These are phyloP conservation scores for Nymphaea colorata DNA, from an alignment of 164 flowering plant genomes.

Conservation along the genomic window DNA sequence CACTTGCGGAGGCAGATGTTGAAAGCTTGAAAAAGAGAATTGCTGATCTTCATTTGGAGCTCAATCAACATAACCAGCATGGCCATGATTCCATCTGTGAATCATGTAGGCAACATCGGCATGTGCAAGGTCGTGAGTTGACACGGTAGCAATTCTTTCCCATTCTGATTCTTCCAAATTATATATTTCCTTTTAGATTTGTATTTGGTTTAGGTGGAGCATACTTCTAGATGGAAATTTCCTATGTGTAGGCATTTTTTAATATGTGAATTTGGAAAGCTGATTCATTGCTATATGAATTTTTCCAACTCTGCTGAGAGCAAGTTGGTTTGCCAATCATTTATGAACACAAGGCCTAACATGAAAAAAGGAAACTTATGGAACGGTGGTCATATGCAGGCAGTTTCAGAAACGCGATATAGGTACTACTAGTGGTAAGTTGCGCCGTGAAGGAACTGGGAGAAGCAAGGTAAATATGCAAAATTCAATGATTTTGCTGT, in stretches of 20 bases:
- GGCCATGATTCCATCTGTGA: slow-evolving; percentile 17
- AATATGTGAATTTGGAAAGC: background rate
- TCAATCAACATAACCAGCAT: slow-evolving; percentile 34
- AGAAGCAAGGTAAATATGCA: background rate
- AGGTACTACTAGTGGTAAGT: background rate
- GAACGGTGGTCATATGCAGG: background rate
- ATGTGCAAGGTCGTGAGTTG: slow-evolving; percentile 14
- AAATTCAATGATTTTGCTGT: too few species aligned
- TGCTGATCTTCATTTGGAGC: slow-evolving; percentile 50
- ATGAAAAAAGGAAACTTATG: background rate
- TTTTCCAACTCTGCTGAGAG: too few species aligned
- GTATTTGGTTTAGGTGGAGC: background rate
- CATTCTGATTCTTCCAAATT: background rate
- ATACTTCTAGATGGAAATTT: background rate
- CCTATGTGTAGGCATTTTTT: background rate
- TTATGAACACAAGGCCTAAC: background rate
- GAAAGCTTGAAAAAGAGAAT: slow-evolving; percentile 53
- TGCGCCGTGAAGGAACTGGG: background rate
- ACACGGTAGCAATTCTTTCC: slow-evolving; percentile 25
- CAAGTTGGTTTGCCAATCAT: too few species aligned
- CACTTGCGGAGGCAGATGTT: slow-evolving; percentile 50
- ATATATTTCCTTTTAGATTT: background rate
- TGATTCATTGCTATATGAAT: background rate
- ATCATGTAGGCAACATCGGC: slow-evolving; percentile 17
- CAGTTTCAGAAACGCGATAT: background rate